Evolutionary conservation across 2,329 filamentous ascomycete genomes (phyloP), one percentile per base, ranked within the genome.

Genomic region (Aspergillus niger): DNA sequence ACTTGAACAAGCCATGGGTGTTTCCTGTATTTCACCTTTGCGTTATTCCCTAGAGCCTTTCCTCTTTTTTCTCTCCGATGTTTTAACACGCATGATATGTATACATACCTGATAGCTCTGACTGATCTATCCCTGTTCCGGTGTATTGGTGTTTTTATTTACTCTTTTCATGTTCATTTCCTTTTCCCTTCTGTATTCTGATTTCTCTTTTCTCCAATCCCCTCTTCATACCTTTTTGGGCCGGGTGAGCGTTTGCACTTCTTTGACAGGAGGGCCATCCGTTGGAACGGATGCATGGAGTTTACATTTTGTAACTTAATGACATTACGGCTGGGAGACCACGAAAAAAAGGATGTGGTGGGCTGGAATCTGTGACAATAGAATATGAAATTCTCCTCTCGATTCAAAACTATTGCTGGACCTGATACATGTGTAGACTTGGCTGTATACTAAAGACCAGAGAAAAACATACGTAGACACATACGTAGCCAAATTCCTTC

Each of bases 331-430:
- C 72, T 70, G 70, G 70, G 67, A 69, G 66, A 67, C 71, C 67
- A 73, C 69, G 32, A 68, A 68, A 67, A 74, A 71, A 72, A 64
- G 67, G 69, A 67, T 67, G 69, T 69, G 68, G 65, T 70, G 66
- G 68, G 66, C 63, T 73, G 71, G 69, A 69, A 69, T 71, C 69
- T 74, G 72, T 74, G 71, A 73, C 68, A 69, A 76, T 75, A 75
- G 71, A 74, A 71, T 69, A 70, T 68, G 72, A 74, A 72, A 74
- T 75, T 77, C 75, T 77, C 75, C 75, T 74, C 75, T 77, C 74
- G 66, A 65, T 72, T 67, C 26, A 67, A 63, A 63, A 11, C 11
- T 17, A 32, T 53, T 54, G 32, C 38, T 24, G 44, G 36, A 36
- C 11, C 43, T 36, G 28, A 24, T 28, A 11, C 3, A 20, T 3